Percentiles rank a stretch among this genome's conserved stretches.
Conservation (phyloP, 2,329 filamentous ascomycete species). For the Trichophyton simii region DNA sequence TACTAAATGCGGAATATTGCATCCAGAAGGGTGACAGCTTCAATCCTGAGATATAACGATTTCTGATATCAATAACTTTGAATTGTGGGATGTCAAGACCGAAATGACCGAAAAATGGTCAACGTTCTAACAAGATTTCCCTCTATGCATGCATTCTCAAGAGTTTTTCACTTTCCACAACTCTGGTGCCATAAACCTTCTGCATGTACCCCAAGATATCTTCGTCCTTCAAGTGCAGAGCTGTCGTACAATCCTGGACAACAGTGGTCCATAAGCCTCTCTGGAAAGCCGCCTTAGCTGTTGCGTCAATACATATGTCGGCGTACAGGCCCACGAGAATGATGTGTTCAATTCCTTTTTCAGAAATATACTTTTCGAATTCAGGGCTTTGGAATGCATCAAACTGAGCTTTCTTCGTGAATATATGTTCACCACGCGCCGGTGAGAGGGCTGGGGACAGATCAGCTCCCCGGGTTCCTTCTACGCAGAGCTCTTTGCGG, state of each 20-base stretch:
- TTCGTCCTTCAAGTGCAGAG: not conserved
- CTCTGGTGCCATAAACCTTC: constrained; percentile 4
- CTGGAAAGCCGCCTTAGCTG: constrained; percentile 1
- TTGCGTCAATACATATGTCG: constrained; percentile 3
- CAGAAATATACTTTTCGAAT: constrained; percentile 4
- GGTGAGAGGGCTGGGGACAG: constrained; percentile 1
- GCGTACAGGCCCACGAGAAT: constrained; percentile 4
- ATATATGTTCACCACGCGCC: not conserved
- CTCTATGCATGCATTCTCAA: not conserved
- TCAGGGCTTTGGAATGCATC: constrained; percentile 1
- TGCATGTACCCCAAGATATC: constrained; percentile 2
- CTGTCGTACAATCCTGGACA: constrained; percentile 2
- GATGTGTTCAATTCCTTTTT: not conserved
- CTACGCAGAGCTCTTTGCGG: constrained; percentile 1
- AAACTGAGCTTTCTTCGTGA: constrained; percentile 2
- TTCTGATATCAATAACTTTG: not conserved
- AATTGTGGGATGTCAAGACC: not conserved
- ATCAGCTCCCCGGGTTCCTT: not conserved
- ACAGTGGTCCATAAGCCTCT: constrained; percentile 5
- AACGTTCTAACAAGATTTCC: not conserved
- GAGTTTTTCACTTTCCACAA: constrained; percentile 2
- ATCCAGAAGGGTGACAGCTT: not conserved
- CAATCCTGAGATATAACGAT: not conserved
- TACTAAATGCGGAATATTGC: not conserved
- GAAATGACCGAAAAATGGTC: not conserved